Evolutionary conservation across 257 asterid genomes (phyloP).

Genomic region (Lithospermum erythrorhizon): DNA sequence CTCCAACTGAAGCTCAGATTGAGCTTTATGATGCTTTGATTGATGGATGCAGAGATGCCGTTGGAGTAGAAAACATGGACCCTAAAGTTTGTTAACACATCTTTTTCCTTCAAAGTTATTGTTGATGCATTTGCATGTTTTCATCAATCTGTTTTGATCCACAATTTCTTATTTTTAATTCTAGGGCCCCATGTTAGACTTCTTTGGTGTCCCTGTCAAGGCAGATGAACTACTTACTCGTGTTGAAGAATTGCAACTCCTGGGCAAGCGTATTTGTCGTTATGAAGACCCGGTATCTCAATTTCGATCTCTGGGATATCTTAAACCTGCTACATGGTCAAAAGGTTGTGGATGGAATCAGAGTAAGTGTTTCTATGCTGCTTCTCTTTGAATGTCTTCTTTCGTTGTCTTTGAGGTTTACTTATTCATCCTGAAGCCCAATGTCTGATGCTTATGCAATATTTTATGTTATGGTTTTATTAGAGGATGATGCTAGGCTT

Average conservation of each 20-base stretch:
- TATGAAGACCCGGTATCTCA: constrained; percentile 83
- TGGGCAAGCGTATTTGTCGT: constrained; percentile 82
- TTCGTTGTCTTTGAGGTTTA: neutral
- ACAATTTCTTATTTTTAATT: neutral
- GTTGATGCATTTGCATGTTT: neutral
- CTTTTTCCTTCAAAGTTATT: neutral
- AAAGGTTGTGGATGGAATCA: constrained; percentile 99
- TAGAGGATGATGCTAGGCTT: constrained; percentile 98
- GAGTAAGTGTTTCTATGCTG: constrained; percentile 45
- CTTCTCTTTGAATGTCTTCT: constrained; percentile 5
- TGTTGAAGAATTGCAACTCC: constrained; percentile 90
- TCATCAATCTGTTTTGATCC: neutral
- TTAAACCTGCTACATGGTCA: constrained; percentile 94
- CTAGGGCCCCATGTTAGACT: constrained; percentile 93
- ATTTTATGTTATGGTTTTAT: constrained; percentile 4
- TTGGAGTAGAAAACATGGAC: constrained; percentile 55
- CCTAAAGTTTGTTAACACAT: constrained; percentile 48
- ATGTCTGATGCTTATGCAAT: too few relatives aligned
- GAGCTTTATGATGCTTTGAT: constrained; percentile 88
- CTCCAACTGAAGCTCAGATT: constrained; percentile 85
- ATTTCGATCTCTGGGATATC: constrained; percentile 71
- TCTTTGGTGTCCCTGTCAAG: constrained; percentile 94
- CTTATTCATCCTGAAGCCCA: neutral
- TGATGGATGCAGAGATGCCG: constrained; percentile 92
- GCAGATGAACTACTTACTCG: constrained; percentile 87